Evolutionary conservation across 179 eudicot species (phyloP), one percentile per base, ranked within the genome.

Genomic region (Vitellaria paradoxa): DNA sequence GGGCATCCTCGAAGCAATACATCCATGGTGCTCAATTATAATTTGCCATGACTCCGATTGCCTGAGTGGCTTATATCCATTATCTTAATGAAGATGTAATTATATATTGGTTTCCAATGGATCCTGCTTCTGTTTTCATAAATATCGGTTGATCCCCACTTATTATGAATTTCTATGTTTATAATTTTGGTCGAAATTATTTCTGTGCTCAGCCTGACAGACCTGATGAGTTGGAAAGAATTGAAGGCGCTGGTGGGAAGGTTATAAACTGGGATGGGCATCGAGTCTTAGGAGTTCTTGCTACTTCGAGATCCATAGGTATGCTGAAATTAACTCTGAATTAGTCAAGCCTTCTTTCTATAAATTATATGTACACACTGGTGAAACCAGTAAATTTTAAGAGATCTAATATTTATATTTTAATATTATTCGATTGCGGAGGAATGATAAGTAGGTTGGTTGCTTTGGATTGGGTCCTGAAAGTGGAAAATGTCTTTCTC

Each of bases 291-390:
- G 98, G 98, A 15, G 94, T 93, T 74, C 94, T 93, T 20, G 93
- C 97, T 9, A 92, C 92, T 47, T 93, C 98, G 17, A 84, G 97
- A 85, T 93, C 98, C 53, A 84, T 93, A 79, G 98, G 98, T 93
- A 90, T 26, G 76, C 24, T 4, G 30, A 30, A 24, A 10, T 26
- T 65, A 6, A 15, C 37, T 62, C 9, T 73, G 52, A 15, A 40
- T 47, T 63, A 24, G 12, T 24, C 14, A 42, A 40, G 2, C 15
- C 23, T 23, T 53, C 37, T 9, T 55, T 52, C 18, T 0, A 49
- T 6, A 45, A 14, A 45, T n/a, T 9, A 13, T 13, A 4, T 7
- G 13, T 18, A 57, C 57, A 40, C 42, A 5, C 17, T 24, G 17
- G 7, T 24, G 24, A n/a, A n/a, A n/a, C 45, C 12, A 10, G 2